Base-by-base conservation (phyloP, 1,284 basidiomycete species). In the Papiliotrema laurentii region DNA sequence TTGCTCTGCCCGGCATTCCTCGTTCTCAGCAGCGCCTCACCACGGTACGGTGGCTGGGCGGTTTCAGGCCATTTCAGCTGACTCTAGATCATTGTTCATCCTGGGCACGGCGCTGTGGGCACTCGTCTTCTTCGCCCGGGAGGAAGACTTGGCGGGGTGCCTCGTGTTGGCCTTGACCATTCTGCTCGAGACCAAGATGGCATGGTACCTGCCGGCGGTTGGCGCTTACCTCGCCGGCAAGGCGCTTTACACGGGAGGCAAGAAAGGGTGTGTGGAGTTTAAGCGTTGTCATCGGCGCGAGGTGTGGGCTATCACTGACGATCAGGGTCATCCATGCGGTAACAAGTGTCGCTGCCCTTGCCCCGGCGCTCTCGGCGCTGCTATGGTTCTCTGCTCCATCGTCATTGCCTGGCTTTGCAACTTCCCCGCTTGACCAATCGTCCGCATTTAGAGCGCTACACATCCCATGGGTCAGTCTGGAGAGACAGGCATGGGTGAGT, bases 111-210 rank as follows among this genome's bases (percentile, higher is more conserved):
- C 24, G 24, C 10, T 21, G 13, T 40, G 38, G 38, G 18, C 38
- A 21, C 5, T 40, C 38, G 18, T 26, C 18, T 10, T 40, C 18
- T 18, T 33, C 30, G 30, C 30, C 10, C 30, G n/a, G 10, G n/a
- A 33, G 9, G 10, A n/a, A n/a, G 30, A 33, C n/a, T 16, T 33
- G n/a, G 10, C n/a, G 10, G 30, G 30, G 30, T 33, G 30, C n/a
- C 9, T 33, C 30, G 30, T 16, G 9, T 9, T 16, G 30, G 30
- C n/a, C 30, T 33, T 9, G 10, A 76, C 94, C 18, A 80, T 96
- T 53, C 91, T 96, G 70, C n/a, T 96, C 78, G 96, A 97, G 71
- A 92, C 96, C 71, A 96, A 94, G 90, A 85, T 88, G 5, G 76
- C 96, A 10, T 96, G 93, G 69, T 96, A 90, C 68, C 87, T 89